These are phyloP conservation scores for Cercis canadensis DNA, from an alignment of 306 rosid species.

Conservation along the genomic window DNA sequence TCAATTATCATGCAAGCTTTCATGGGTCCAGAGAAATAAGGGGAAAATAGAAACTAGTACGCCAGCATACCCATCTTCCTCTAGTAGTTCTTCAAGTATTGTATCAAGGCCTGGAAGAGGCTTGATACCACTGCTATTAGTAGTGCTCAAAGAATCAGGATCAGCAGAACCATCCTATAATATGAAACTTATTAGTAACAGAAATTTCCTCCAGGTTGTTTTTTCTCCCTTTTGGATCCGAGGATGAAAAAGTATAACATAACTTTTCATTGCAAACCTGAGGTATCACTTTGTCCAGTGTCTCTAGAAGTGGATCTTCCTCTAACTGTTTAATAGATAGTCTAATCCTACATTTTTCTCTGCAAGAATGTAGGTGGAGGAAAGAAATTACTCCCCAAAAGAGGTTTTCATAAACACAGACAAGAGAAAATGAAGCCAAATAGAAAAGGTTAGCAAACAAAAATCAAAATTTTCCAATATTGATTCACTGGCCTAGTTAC, in stretches of 20 bases:
- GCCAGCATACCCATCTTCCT: constrained; percentile 80
- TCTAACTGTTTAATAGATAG: constrained; percentile 87
- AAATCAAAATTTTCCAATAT: too few species aligned
- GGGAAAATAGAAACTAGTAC: background rate
- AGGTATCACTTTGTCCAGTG: constrained; percentile 92
- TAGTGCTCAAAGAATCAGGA: constrained; percentile 48
- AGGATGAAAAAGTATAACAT: background rate
- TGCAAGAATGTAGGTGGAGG: constrained; percentile 30
- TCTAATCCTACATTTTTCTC: constrained; percentile 57
- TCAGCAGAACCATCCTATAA: constrained; percentile 59
- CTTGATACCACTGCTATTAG: constrained; percentile 48
- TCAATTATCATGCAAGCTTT: too few species aligned
- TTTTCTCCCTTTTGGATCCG: background rate
- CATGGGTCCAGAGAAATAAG: too few species aligned
- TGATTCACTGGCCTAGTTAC: background rate
- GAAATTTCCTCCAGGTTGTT: background rate
- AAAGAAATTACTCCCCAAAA: background rate
- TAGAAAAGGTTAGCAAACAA: background rate
- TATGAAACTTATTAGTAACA: constrained; percentile 22
- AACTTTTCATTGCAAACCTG: constrained; percentile 64
- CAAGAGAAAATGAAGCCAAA: constrained; percentile 8
- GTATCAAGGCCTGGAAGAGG: constrained; percentile 96
- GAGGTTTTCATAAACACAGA: background rate
- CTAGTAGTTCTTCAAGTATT: constrained; percentile 73
- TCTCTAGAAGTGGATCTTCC: constrained; percentile 96